Evolutionary conservation across 257 asterid genomes (phyloP).

Genomic region (Euphrasia confusa): DNA sequence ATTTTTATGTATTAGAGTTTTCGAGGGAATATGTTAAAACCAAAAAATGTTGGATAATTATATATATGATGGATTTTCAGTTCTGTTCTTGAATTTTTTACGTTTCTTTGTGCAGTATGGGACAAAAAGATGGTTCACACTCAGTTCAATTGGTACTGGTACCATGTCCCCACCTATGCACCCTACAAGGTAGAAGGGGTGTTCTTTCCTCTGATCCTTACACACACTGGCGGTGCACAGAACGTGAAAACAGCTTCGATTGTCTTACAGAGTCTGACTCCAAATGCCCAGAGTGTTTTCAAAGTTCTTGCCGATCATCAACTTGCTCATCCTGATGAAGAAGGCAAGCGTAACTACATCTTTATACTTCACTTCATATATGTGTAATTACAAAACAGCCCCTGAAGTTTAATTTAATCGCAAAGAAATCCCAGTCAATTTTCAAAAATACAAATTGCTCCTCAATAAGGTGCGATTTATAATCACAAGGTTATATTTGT

Average conservation of each 20-base stretch:
- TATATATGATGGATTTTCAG: neutral
- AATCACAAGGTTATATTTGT: neutral
- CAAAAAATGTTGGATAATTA: neutral
- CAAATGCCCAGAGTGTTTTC: slow-evolving; percentile 83
- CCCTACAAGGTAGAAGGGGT: slow-evolving; percentile 82
- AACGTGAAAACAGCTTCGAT: slow-evolving; percentile 84
- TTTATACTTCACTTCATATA: neutral
- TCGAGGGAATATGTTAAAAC: neutral
- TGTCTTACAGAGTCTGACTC: slow-evolving; percentile 89
- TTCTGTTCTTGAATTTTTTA: slow-evolving; percentile 15
- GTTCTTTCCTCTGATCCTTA: slow-evolving; percentile 74
- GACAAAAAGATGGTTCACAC: slow-evolving; percentile 96
- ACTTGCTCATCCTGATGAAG: slow-evolving; percentile 73
- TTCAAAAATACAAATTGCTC: neutral
- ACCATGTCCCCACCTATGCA: slow-evolving; percentile 86
- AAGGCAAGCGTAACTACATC: slow-evolving; percentile 59
- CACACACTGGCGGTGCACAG: slow-evolving; percentile 69
- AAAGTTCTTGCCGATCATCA: slow-evolving; percentile 79
- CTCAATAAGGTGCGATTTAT: neutral
- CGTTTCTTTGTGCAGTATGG: slow-evolving; percentile 56
- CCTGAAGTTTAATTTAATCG: neutral
- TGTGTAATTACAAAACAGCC: neutral
- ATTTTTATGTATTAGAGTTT: neutral
- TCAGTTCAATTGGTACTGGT: slow-evolving; percentile 97
- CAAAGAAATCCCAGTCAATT: neutral